phyloP scores from a whole-genome alignment of 805 yeast genomes.

The Starmerella kuoi region DNA sequence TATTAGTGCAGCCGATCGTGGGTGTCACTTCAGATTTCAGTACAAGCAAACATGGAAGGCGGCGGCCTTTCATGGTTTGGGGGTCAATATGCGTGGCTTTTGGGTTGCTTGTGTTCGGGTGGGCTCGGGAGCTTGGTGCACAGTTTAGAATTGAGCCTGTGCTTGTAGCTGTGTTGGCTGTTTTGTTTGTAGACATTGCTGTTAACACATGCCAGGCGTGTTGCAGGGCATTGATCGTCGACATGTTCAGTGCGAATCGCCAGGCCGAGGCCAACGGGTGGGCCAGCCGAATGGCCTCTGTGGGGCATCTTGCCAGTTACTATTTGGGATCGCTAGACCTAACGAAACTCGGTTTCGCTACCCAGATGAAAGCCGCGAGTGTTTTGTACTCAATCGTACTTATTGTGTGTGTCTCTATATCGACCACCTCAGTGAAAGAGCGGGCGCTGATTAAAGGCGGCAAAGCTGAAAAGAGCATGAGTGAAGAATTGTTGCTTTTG shows the following conservation, averaged over 20 bases:
- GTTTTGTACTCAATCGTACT: constrained; percentile 35
- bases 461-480: neutral
- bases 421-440: constrained; percentile 37
- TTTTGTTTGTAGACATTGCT: constrained; percentile 45
- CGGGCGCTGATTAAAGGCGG: constrained; percentile 37
- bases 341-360: constrained; percentile 34
- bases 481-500: neutral
- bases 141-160: constrained; percentile 30
- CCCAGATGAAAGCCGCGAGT: constrained; percentile 43
- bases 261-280: constrained; percentile 51
- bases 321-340: constrained; percentile 41
- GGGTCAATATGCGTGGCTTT: constrained; percentile 39
- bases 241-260: constrained; percentile 44
- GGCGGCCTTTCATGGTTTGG: constrained; percentile 47
- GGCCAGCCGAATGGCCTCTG: constrained; percentile 55
- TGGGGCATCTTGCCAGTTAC: constrained; percentile 47
- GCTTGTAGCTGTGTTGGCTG: constrained; percentile 30
- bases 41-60: constrained; percentile 33
- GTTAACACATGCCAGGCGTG: constrained; percentile 50
- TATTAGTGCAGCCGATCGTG: constrained; percentile 51
- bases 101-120: constrained; percentile 34
- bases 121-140: constrained; percentile 33
- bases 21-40: constrained; percentile 44
- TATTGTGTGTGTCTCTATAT: constrained; percentile 31
- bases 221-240: constrained; percentile 49